Conservation (phyloP, 179 eudicot species). For the Heliamphora pulchella region DNA sequence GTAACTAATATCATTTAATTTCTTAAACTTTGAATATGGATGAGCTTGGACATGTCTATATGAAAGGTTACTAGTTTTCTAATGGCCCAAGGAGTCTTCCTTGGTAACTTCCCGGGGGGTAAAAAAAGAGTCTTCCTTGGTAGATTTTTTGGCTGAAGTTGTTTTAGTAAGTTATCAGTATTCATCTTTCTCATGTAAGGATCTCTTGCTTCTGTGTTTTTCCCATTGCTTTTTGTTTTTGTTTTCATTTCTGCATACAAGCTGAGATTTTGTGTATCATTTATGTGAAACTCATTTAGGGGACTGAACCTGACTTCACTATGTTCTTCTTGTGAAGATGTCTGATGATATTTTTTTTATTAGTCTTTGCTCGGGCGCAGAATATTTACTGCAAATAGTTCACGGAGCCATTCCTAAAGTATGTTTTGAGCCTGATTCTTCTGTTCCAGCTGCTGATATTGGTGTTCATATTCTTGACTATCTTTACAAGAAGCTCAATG, state of each 20-base stretch:
- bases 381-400: conserved; percentile 65
- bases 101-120: background rate
- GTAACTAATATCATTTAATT: background rate
- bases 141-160: background rate
- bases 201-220: background rate
- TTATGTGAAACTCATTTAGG: background rate
- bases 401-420: conserved; percentile 60
- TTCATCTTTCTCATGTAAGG: conserved; percentile 10
- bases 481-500: conserved; percentile 73
- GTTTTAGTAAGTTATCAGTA: background rate
- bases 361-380: conserved; percentile 97
- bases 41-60: background rate
- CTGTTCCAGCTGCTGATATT: conserved; percentile 69
- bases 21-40: conserved; percentile 3
- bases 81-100: background rate
- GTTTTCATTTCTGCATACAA: background rate
- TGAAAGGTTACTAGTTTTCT: background rate
- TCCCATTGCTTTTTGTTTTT: background rate
- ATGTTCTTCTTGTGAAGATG: conserved; percentile 9
- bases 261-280: background rate
- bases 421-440: conserved; percentile 46
- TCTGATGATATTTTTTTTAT: conserved; percentile 34
- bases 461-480: conserved; percentile 69
- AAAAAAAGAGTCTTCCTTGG: background rate
- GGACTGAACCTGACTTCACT: conserved; percentile 1